These are phyloP conservation scores for Pneumocystis wakefieldiae DNA, from an alignment of 1,139 yeast species.

Conservation along the genomic window DNA sequence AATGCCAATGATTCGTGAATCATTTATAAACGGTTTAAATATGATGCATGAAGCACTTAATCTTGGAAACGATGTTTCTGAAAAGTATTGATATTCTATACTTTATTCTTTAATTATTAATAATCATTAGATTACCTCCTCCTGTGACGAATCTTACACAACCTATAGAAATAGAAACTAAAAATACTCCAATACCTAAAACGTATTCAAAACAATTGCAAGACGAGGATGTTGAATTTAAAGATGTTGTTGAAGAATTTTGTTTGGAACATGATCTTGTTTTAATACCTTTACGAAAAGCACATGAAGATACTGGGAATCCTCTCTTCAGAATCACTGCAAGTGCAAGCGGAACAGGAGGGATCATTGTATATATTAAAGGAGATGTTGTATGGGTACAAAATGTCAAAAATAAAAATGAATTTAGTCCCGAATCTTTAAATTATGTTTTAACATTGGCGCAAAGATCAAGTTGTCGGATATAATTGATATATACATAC, in stretches of 20 bases:
- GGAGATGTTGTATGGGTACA: constrained; percentile 35
- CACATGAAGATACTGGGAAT: constrained; percentile 25
- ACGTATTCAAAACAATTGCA: not conserved
- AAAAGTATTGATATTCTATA: constrained; percentile 9
- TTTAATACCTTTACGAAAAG: constrained; percentile 22
- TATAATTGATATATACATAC: not conserved
- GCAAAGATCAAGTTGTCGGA: not conserved
- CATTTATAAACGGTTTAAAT: constrained; percentile 22
- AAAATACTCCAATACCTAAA: constrained; percentile 22
- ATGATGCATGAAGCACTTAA: constrained; percentile 25
- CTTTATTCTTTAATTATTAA: not conserved
- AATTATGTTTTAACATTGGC: not conserved
- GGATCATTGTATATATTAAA: constrained; percentile 27
- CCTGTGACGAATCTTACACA: not conserved
- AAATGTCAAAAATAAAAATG: not conserved
- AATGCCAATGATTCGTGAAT: constrained; percentile 17
- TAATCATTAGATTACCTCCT: not conserved
- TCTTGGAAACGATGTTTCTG: constrained; percentile 14
- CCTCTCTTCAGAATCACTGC: constrained; percentile 26
- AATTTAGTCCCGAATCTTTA: not conserved
- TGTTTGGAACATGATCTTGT: constrained; percentile 27
- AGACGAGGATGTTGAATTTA: constrained; percentile 26
- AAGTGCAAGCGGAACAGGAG: constrained; percentile 23
- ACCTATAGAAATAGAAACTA: not conserved
- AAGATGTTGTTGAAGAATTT: constrained; percentile 36